These are phyloP conservation scores for Trichoderma semiorbis DNA, from an alignment of 2,329 filamentous ascomycete genomes.

Conservation along the genomic window DNA sequence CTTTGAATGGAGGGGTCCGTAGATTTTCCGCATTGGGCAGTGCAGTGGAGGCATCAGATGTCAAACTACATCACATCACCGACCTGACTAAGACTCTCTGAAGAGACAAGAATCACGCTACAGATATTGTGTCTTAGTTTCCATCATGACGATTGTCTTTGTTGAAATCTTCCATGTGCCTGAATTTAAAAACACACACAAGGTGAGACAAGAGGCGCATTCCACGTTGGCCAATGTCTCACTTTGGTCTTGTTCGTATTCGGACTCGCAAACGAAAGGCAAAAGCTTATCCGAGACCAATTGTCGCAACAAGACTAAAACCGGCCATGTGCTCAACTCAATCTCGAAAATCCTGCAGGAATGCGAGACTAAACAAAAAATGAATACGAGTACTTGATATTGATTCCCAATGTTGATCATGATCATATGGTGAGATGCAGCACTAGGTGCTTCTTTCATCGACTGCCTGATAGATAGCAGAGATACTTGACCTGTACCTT, in stretches of 20 bases:
- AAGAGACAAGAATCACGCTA: background rate
- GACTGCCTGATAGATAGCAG: no score
- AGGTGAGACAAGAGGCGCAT: background rate
- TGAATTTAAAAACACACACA: background rate
- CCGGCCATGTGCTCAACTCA: background rate
- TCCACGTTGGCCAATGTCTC: background rate
- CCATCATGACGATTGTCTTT: background rate
- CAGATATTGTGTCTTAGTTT: background rate
- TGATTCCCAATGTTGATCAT: background rate
- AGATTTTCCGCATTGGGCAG: slow-evolving; percentile 5
- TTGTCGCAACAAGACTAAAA: background rate
- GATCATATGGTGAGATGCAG: background rate
- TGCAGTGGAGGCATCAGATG: background rate
- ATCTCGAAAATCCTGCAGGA: background rate
- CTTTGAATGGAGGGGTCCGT: slow-evolving; percentile 4
- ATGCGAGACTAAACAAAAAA: background rate
- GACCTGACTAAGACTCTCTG: background rate
- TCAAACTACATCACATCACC: background rate
- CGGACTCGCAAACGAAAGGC: background rate
- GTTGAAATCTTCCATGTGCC: background rate
- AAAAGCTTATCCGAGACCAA: background rate
- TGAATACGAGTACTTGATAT: background rate
- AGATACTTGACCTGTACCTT: background rate
- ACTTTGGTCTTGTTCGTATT: slow-evolving; percentile 6
- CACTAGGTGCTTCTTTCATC: background rate